Conservation (phyloP, 2,329 filamentous ascomycete species). For the Lasiodiplodia sp. region DNA sequence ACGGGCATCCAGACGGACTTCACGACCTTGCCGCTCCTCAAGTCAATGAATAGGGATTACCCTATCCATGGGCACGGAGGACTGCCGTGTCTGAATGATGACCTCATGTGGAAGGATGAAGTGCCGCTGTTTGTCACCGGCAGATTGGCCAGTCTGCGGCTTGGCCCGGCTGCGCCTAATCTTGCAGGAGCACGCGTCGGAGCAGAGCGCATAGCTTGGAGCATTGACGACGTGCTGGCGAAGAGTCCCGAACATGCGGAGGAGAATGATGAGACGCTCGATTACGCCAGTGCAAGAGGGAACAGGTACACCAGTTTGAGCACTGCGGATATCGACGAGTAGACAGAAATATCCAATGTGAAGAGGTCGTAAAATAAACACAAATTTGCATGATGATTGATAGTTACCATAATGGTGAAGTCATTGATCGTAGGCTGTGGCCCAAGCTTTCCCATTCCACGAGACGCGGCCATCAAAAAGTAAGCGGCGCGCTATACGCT, state of each 20-base stretch:
- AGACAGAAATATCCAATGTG: not conserved
- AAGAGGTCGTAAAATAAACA: not conserved
- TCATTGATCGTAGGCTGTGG: conserved; percentile 41
- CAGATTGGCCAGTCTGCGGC: conserved; percentile 68
- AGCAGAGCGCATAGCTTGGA: conserved; percentile 77
- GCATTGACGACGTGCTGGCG: conserved; percentile 66
- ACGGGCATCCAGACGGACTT: conserved; percentile 75
- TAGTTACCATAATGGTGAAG: conserved; percentile 37
- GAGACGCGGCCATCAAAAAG: conserved; percentile 32
- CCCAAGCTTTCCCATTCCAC: conserved; percentile 41
- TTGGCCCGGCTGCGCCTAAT: conserved; percentile 77
- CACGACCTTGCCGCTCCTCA: conserved; percentile 65
- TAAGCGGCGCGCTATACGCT: conserved; percentile 27
- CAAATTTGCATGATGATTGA: not conserved
- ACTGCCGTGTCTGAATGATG: conserved; percentile 75
- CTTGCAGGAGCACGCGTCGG: conserved; percentile 75
- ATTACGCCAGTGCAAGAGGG: conserved; percentile 16
- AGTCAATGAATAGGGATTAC: conserved; percentile 64
- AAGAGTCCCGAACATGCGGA: conserved; percentile 28
- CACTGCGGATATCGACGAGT: conserved; percentile 1
- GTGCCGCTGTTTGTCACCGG: conserved; percentile 78
- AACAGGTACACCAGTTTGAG: conserved; percentile 14
- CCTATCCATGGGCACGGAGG: conserved; percentile 71
- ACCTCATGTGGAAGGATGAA: conserved; percentile 77
- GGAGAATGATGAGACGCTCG: conserved; percentile 7